Evolutionary conservation across 2,329 filamentous ascomycete genomes (phyloP).

Genomic region (Exophiala calicioides): DNA sequence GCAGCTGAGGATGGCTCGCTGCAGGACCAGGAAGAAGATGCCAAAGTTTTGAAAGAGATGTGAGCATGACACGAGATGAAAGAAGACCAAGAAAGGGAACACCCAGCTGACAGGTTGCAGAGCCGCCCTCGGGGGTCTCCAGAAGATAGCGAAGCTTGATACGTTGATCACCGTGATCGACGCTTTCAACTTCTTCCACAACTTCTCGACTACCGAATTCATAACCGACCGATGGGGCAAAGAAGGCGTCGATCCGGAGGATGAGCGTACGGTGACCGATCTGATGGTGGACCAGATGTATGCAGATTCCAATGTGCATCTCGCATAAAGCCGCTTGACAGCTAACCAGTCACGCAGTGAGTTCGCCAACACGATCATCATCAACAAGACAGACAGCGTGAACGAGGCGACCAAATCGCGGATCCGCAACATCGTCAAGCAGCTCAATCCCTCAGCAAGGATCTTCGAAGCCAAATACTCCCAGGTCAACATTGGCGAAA

Average conservation of each 20-base stretch:
- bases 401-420: constrained; percentile 47
- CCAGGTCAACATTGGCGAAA: constrained; percentile 61
- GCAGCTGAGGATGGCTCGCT: constrained; percentile 49
- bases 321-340: too few relatives aligned
- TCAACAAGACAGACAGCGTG: constrained; percentile 71
- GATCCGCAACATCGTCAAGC: constrained; percentile 57
- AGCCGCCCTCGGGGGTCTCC: constrained; percentile 62
- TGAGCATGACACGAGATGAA: constrained; percentile 39
- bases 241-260: constrained; percentile 64
- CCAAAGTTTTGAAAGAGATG: constrained; percentile 50
- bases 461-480: constrained; percentile 62
- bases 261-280: constrained; percentile 72
- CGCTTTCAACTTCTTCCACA: constrained; percentile 70
- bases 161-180: constrained; percentile 74
- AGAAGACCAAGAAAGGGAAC: too few relatives aligned
- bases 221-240: constrained; percentile 62
- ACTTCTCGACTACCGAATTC: constrained; percentile 70
- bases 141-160: constrained; percentile 66
- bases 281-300: constrained; percentile 72
- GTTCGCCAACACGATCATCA: constrained; percentile 71
- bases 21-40: constrained; percentile 45
- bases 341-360: constrained; percentile 45
- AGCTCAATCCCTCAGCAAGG: constrained; percentile 67
- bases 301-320: too few relatives aligned
- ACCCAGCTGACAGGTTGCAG: constrained; percentile 33